These are phyloP conservation scores for Kurtzmaniella quercitrusa DNA, from an alignment of 1,139 yeast genomes.

Conservation along the genomic window DNA sequence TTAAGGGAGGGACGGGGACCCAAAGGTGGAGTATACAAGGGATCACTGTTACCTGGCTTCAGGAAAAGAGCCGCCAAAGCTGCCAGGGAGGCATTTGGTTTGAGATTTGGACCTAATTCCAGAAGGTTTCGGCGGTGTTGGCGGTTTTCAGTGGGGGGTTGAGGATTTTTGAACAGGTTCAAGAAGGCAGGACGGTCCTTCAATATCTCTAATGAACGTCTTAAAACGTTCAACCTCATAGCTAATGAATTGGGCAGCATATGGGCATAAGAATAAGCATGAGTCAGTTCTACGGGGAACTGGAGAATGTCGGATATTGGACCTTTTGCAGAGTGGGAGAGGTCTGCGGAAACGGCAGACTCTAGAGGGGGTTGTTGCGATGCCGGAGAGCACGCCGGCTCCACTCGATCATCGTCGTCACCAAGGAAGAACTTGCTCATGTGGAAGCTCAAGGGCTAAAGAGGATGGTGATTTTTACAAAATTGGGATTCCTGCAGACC, in stretches of 20 bases:
- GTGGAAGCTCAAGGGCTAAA: background rate
- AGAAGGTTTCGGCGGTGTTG: constrained; percentile 3
- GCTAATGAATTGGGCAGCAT: constrained; percentile 78
- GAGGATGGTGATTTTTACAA: background rate
- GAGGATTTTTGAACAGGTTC: constrained; percentile 12
- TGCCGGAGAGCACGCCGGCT: constrained; percentile 1
- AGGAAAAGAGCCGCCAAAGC: constrained; percentile 55
- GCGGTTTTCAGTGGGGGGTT: constrained; percentile 1
- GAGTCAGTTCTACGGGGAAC: constrained; percentile 77
- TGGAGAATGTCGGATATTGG: constrained; percentile 33
- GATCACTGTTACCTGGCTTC: constrained; percentile 9
- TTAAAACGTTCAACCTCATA: constrained; percentile 67
- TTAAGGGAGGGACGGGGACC: background rate
- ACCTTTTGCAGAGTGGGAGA: background rate
- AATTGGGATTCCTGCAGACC: background rate
- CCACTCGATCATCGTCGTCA: background rate
- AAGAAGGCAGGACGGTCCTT: constrained; percentile 58
- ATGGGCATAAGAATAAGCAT: constrained; percentile 81
- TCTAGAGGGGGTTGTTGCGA: constrained; percentile 54
- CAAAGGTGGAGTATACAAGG: background rate
- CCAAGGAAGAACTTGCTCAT: constrained; percentile 3
- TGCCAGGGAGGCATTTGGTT: constrained; percentile 56
- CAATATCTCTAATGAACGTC: constrained; percentile 69
- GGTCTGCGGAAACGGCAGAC: background rate
- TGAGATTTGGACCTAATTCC: background rate